Evolutionary conservation across 331 rosid genomes (phyloP).

Genomic region (Malus hybrid): DNA sequence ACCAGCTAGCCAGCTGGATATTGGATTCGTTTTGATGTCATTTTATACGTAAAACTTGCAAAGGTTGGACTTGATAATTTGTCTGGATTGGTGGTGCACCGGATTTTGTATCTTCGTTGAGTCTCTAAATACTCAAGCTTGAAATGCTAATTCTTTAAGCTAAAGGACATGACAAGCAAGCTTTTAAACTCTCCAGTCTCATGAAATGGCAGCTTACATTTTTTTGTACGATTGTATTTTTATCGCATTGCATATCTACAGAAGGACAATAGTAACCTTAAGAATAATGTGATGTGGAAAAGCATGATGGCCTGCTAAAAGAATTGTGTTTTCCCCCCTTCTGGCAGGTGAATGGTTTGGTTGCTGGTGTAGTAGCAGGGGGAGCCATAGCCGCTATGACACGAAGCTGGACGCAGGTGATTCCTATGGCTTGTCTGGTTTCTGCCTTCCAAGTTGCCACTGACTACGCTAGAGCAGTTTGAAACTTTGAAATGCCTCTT

Average conservation of each 20-base stretch:
- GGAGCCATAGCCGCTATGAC: slow-evolving; percentile 63
- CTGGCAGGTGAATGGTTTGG: slow-evolving; percentile 62
- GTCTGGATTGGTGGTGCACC: background rate
- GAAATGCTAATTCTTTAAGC: background rate
- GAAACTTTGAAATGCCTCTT: background rate
- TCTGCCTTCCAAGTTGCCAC: slow-evolving; percentile 57
- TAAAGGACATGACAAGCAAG: background rate
- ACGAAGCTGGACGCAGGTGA: slow-evolving; percentile 47
- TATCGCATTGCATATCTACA: background rate
- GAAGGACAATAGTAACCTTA: background rate
- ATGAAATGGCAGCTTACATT: background rate
- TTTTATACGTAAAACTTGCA: background rate
- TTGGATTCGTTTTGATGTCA: background rate
- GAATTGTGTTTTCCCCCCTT: background rate
- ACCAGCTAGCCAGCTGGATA: background rate
- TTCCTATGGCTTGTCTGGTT: slow-evolving; percentile 56
- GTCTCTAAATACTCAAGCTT: background rate
- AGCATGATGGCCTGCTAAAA: slow-evolving; percentile 9
- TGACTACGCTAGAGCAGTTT: slow-evolving; percentile 45
- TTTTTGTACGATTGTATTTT: background rate
- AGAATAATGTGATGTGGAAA: background rate
- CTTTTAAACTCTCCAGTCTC: background rate
- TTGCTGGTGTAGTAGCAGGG: slow-evolving; percentile 78
- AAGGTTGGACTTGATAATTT: background rate
- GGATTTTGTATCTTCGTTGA: background rate